Percentiles rank a stretch among this genome's conserved stretches.
phyloP scores from a whole-genome alignment of 805 yeast species.

The Torulaspora gathmanii region DNA sequence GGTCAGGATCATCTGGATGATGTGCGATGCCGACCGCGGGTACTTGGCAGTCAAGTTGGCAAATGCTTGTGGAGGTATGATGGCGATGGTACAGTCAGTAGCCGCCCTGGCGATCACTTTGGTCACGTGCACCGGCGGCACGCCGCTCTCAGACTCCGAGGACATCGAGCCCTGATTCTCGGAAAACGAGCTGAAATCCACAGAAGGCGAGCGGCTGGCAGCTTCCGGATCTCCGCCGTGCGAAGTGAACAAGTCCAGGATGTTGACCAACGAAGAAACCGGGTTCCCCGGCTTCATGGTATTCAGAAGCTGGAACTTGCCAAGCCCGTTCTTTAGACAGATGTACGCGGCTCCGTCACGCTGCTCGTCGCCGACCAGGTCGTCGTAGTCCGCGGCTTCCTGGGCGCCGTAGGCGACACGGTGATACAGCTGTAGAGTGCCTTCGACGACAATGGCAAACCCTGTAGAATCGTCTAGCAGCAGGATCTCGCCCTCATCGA shows the following conservation, averaged over 20 bases:
- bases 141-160: background rate
- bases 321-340: constrained; percentile 25
- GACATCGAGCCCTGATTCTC: background rate
- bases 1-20: constrained; percentile 86
- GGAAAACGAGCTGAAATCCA: constrained; percentile 4
- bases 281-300: constrained; percentile 83
- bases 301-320: constrained; percentile 66
- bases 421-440: constrained; percentile 73
- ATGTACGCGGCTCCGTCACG: constrained; percentile 18
- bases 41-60: constrained; percentile 62
- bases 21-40: constrained; percentile 89
- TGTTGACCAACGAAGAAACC: constrained; percentile 73
- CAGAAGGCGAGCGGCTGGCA: constrained; percentile 4
- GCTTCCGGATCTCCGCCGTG: constrained; percentile 1
- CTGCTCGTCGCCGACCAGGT: constrained; percentile 7
- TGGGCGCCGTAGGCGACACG: constrained; percentile 37
- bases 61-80: constrained; percentile 84
- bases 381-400: constrained; percentile 35
- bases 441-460: constrained; percentile 89
- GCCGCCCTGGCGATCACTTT: constrained; percentile 70
- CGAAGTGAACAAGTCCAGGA: constrained; percentile 64
- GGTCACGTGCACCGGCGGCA: constrained; percentile 21
- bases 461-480: constrained; percentile 72
- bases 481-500: constrained; percentile 71
- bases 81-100: constrained; percentile 76